Base-by-base conservation (phyloP, 2,329 filamentous ascomycete genomes). In the Clonostachys chloroleuca region DNA sequence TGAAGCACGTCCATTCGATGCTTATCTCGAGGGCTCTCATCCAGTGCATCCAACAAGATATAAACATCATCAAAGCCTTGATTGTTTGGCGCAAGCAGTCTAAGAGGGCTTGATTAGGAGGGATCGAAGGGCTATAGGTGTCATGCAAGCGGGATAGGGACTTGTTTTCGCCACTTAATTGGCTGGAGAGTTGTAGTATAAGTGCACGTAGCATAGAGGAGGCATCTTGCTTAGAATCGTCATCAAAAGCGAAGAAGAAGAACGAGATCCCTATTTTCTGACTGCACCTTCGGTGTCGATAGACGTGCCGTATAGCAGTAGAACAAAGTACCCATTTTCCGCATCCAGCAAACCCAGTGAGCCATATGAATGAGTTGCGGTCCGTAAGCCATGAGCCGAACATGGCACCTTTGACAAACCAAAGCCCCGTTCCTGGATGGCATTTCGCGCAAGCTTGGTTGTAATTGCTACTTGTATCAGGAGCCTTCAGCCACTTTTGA, bases 241-340 rank as follows among this genome's bases (percentile, higher is more conserved):
- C 64, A 42, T 61, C 63, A 50, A 68, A 70, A 5, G 63, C 59
- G 44, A 72, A 72, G 54, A 63, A 72, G 52, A 72, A 72, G 50
- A 63, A 69, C 2, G 57, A 61, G 14, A 69, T 43, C 1, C 57
- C 63, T 10, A 59, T 54, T 6, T 46, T 40, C 8, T 53, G 50
- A 17, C 55, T 56, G 12, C 51, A 56, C 13, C 41, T 49, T 6
- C 45, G 52, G 43, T 56, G 49, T 12, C 52, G 49, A 18, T 51
- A 52, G 2, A 57, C 41, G 41, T 61, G 47, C 39, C 66, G 62
- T 41, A 70, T 64, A 7, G 61, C 55, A 2, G 64, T 69, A 13
- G 59, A 68, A 42, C 59, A 65, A 10, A 72, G 51, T 1, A 72
- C 59, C 0, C 64, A 67, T 49, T 72, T 72, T 10, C 68, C 69